A percentile compares a stretch with the other conserved stretches of the same genome.
These are phyloP conservation scores for Curvularia verruculosa DNA, from an alignment of 2,329 filamentous ascomycete genomes.

Conservation along the genomic window DNA sequence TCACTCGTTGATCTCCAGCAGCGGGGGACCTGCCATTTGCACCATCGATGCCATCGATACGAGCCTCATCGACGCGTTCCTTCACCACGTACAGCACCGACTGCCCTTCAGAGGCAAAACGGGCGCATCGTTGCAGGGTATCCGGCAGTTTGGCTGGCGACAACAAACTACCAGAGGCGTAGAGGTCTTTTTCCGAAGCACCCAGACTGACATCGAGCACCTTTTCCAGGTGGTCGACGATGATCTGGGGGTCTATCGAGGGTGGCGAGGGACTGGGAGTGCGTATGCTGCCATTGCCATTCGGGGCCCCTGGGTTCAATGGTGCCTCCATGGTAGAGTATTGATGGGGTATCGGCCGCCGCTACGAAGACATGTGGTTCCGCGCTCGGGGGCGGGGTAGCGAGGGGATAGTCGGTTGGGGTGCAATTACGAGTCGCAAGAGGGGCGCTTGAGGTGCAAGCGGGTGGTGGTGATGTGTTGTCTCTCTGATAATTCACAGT, in stretches of 20 bases:
- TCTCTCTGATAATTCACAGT: constrained; percentile 20
- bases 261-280: constrained; percentile 47
- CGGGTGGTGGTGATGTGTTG: constrained; percentile 31
- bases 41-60: constrained; percentile 38
- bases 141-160: constrained; percentile 74
- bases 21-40: constrained; percentile 38
- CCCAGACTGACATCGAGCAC: constrained; percentile 57
- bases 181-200: constrained; percentile 73
- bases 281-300: constrained; percentile 42
- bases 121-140: constrained; percentile 83
- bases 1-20: constrained; percentile 12
- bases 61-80: constrained; percentile 64
- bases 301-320: constrained; percentile 49
- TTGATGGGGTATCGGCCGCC: constrained; percentile 31
- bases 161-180: constrained; percentile 80
- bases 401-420: constrained; percentile 9
- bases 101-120: constrained; percentile 88
- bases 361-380: constrained; percentile 42
- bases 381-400: constrained; percentile 23
- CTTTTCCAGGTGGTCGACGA: constrained; percentile 57
- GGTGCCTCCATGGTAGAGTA: constrained; percentile 50
- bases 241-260: constrained; percentile 54
- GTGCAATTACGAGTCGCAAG: constrained; percentile 11
- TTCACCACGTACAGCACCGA: constrained; percentile 91
- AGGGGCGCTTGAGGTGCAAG: constrained; percentile 16